Conservation (phyloP, 352 stramenopile genomes). For the Phytophthora ramorum region DNA sequence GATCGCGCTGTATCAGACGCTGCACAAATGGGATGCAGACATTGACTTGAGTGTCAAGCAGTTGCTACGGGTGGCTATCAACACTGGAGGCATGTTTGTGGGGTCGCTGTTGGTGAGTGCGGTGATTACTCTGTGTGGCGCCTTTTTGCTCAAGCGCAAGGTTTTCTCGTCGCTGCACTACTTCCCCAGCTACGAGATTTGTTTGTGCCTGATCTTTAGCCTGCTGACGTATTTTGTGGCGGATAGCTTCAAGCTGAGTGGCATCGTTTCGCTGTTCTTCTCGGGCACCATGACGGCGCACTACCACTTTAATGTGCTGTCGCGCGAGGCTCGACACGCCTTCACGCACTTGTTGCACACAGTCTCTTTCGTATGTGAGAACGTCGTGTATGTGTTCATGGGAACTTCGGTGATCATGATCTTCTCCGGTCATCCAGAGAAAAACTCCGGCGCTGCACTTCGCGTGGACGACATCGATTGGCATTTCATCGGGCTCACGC, state of each 20-base stretch:
- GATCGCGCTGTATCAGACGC: constrained; percentile 94
- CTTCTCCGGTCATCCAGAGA: constrained; percentile 70
- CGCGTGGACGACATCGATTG: constrained; percentile 80
- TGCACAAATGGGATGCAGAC: constrained; percentile 88
- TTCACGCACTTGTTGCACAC: constrained; percentile 88
- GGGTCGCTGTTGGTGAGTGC: constrained; percentile 79
- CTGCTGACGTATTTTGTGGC: constrained; percentile 86
- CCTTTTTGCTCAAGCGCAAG: constrained; percentile 82
- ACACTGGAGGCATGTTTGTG: constrained; percentile 79
- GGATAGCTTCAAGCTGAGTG: constrained; percentile 80
- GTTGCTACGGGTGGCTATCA: constrained; percentile 64
- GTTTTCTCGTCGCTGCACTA: constrained; percentile 75
- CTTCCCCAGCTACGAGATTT: constrained; percentile 89
- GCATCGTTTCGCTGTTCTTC: constrained; percentile 95
- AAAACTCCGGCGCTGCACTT: constrained; percentile 57
- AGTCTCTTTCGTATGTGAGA: constrained; percentile 79
- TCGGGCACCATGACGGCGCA: constrained; percentile 90
- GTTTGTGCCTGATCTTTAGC: constrained; percentile 84
- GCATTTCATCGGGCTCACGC: constrained; percentile 76
- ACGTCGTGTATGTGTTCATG: constrained; percentile 90
- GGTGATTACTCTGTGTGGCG: constrained; percentile 71
- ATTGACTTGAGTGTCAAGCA: constrained; percentile 72
- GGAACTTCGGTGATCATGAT: constrained; percentile 85
- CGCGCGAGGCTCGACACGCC: constrained; percentile 75
- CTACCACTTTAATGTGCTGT: constrained; percentile 89